phyloP scores from a whole-genome alignment of 2,329 filamentous ascomycete species.

The Fusarium sp. region DNA sequence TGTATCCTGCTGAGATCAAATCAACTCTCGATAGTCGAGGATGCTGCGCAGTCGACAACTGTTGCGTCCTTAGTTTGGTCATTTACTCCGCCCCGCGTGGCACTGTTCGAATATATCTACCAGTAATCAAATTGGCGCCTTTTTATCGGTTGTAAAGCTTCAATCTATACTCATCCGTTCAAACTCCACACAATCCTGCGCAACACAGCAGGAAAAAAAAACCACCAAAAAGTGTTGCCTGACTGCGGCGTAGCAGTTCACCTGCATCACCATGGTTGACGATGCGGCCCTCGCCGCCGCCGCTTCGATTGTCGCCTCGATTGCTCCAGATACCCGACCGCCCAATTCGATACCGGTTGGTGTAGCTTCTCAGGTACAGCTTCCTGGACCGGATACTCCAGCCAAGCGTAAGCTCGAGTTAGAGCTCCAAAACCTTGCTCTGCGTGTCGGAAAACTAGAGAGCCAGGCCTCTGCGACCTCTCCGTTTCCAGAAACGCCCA shows the following conservation, averaged over 20 bases:
- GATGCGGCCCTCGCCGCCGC: conserved; percentile 66
- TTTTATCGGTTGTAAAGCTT: conserved; percentile 14
- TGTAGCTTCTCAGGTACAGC: conserved; percentile 65
- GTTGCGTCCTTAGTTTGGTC: conserved; percentile 34
- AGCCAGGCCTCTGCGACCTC: conserved; percentile 73
- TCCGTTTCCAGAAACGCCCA: conserved; percentile 82
- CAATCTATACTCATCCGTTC: conserved; percentile 8
- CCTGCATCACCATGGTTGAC: conserved; percentile 59
- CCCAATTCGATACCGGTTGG: conserved; percentile 54
- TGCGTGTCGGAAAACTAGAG: conserved; percentile 85
- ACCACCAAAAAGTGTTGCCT: conserved; percentile 16
- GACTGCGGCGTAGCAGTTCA: conserved; percentile 46
- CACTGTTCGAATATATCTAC: conserved; percentile 15
- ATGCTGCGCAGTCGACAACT: conserved; percentile 35
- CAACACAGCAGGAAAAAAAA: not conserved
- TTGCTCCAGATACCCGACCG: conserved; percentile 59
- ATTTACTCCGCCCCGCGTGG: conserved; percentile 17
- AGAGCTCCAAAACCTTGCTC: conserved; percentile 82
- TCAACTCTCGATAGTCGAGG: conserved; percentile 29
- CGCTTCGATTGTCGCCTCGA: conserved; percentile 63
- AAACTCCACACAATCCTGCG: conserved; percentile 20
- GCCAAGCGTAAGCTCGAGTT: conserved; percentile 84
- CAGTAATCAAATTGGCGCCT: conserved; percentile 9
- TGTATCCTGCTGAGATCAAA: conserved; percentile 23
- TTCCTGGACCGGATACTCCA: conserved; percentile 80